A percentile compares a stretch with the other conserved stretches of the same genome.
Evolutionary conservation across 306 rosid genomes (phyloP).

Genomic region (Prunus kanzakura): DNA sequence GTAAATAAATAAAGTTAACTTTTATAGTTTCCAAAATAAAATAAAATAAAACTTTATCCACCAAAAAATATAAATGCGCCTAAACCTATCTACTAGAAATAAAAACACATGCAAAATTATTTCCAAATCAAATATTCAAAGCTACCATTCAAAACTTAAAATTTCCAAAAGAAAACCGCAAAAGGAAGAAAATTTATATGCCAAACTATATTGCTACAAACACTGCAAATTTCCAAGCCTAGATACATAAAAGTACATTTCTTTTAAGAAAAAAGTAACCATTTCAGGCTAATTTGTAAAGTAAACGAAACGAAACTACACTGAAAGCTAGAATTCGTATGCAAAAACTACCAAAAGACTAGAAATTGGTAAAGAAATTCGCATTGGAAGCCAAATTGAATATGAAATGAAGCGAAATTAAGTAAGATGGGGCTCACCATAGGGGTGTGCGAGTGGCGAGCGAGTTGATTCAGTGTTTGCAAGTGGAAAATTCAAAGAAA

Average conservation of each 20-base stretch:
- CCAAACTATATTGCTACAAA: neutral
- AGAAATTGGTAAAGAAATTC: neutral
- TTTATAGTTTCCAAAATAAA: neutral
- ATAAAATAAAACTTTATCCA: conserved; percentile 3
- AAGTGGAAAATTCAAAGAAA: conserved; percentile 28
- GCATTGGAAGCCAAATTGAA: neutral
- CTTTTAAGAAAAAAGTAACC: conserved; percentile 2
- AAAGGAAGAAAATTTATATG: conserved; percentile 9
- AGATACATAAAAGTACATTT: conserved; percentile 6
- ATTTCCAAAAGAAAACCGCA: conserved; percentile 1
- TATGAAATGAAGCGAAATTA: neutral
- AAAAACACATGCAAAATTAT: neutral
- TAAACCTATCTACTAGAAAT: neutral
- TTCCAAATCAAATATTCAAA: neutral
- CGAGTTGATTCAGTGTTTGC: conserved; percentile 46
- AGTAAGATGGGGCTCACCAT: conserved; percentile 53
- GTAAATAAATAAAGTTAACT: conserved; percentile 31
- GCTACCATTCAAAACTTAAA: neutral
- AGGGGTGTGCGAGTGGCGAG: conserved; percentile 29
- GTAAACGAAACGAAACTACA: neutral
- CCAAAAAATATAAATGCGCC: neutral
- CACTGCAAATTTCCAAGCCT: conserved; percentile 8
- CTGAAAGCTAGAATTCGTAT: neutral
- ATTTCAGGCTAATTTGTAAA: conserved; percentile 19
- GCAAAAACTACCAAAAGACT: neutral